Evolutionary conservation across 768 basidiomycete genomes (phyloP), one percentile per base, ranked within the genome.

Genomic region (Mycena galericulata): DNA sequence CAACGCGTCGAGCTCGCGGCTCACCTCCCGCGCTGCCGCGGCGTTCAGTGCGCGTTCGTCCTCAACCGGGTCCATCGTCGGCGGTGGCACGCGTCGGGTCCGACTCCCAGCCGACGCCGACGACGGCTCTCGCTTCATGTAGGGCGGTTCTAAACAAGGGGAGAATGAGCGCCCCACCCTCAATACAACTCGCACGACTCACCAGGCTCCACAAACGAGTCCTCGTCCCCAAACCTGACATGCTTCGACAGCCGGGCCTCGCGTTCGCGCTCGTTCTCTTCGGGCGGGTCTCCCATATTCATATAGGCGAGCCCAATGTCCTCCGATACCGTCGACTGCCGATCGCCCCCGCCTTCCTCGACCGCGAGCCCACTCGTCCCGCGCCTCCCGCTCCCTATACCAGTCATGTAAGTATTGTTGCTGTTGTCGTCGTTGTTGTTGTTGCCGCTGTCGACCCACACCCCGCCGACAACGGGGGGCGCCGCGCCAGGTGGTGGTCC

Each of bases 1-100:
- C 20, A 92, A 77, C 22, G 87, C 82, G 62, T 91, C 89, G 54
- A 92, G 72, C 73, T 92, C 92, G 15, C 87, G 85, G 15, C 86
- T 86, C 1, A 94, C 84, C 75, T 91, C 91, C 20, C 88, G 84
- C 6, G 91, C 91, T 29, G 89, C 91, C 20, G 91, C 92, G 1
- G 87, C 88, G 70, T 90, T 88, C 30, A 87, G 82, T n/a, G 81
- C 82, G 4, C 76, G 79, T 69, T 91, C 90, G 14, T 89, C 86
- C 10, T 85, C 82, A 34, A 85, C 80, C 18, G 79, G 68, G 36
- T 79, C 79, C 29, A 82, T 56, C 15, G 77, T 29, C 8, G 85
- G 83, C 1, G 86, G 81, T 22, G 85, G 82, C 4, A 86, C 74
- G 22, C 75, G 77, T n/a, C 58, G 51, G 40, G 38, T 51, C 9